Evolutionary conservation across 805 yeast species (phyloP).

Genomic region (Suhomyces xylopsoci): DNA sequence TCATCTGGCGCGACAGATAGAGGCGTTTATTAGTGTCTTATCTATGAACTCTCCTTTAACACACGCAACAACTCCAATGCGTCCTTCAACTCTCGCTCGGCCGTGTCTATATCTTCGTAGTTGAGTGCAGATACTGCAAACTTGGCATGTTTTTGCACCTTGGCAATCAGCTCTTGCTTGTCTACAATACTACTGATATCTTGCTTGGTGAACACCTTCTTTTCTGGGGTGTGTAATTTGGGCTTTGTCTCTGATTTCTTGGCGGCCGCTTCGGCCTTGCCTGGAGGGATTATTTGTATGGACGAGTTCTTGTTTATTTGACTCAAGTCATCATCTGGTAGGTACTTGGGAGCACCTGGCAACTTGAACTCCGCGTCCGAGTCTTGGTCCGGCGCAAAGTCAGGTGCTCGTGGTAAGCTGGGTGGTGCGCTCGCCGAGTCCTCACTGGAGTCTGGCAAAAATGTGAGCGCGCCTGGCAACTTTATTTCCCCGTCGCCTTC

Average conservation of each 20-base stretch:
- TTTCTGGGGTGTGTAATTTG: background rate
- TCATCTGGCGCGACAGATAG: too few species aligned
- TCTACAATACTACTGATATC: conserved; percentile 51
- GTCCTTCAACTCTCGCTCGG: conserved; percentile 53
- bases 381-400: conserved; percentile 26
- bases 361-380: conserved; percentile 19
- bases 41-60: conserved; percentile 2
- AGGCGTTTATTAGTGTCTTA: background rate
- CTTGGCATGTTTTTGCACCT: conserved; percentile 66
- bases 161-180: conserved; percentile 52
- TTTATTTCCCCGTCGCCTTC: background rate
- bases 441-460: conserved; percentile 1
- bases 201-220: conserved; percentile 18
- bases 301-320: conserved; percentile 37
- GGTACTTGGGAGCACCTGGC: conserved; percentile 43
- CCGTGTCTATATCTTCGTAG: conserved; percentile 71
- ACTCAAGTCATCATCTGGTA: conserved; percentile 38
- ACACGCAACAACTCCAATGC: conserved; percentile 48
- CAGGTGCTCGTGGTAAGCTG: conserved; percentile 38
- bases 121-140: conserved; percentile 78
- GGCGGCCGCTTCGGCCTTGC: background rate
- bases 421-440: conserved; percentile 2
- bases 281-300: conserved; percentile 34
- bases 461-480: conserved; percentile 21
- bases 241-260: background rate